Evolutionary conservation across 495 filamentous ascomycete genomes (phyloP).

Genomic region (Geopyxis carbonaria): DNA sequence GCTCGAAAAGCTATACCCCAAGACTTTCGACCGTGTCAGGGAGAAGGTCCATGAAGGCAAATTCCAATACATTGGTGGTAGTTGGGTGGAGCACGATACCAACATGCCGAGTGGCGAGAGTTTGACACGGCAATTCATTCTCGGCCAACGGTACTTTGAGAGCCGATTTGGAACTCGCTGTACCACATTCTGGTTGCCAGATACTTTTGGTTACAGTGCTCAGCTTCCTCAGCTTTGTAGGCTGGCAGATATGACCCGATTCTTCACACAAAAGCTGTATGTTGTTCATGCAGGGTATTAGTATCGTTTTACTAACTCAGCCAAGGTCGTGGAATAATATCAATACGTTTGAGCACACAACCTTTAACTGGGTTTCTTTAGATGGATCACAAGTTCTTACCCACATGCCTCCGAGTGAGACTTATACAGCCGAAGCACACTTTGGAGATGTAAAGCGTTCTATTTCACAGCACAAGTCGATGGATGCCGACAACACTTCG

Average conservation of each 20-base stretch:
- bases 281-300: conserved; percentile 31
- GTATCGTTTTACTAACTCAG: no score
- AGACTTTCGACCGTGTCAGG: conserved; percentile 77
- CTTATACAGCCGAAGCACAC: conserved; percentile 77
- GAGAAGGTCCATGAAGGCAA: conserved; percentile 71
- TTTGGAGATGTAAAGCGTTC: conserved; percentile 91
- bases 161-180: conserved; percentile 79
- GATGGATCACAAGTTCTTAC: conserved; percentile 93
- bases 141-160: conserved; percentile 71
- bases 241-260: conserved; percentile 80
- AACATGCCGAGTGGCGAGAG: conserved; percentile 94
- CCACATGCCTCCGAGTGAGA: conserved; percentile 89
- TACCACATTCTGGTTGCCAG: conserved; percentile 89
- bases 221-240: conserved; percentile 88
- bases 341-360: conserved; percentile 96
- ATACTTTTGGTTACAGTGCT: conserved; percentile 92
- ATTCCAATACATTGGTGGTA: conserved; percentile 90
- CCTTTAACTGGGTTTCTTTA: conserved; percentile 91
- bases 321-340: conserved; percentile 74
- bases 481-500: conserved; percentile 77
- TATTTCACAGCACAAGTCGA: conserved; percentile 80
- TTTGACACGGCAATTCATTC: conserved; percentile 77
- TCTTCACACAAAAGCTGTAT: conserved; percentile 92
- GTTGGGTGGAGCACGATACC: conserved; percentile 98
- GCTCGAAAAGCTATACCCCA: conserved; percentile 77